Percentiles rank a stretch among this genome's conserved stretches.
Evolutionary conservation across 2,329 filamentous ascomycete species (phyloP).

Genomic region (Arachnomyces sp.): DNA sequence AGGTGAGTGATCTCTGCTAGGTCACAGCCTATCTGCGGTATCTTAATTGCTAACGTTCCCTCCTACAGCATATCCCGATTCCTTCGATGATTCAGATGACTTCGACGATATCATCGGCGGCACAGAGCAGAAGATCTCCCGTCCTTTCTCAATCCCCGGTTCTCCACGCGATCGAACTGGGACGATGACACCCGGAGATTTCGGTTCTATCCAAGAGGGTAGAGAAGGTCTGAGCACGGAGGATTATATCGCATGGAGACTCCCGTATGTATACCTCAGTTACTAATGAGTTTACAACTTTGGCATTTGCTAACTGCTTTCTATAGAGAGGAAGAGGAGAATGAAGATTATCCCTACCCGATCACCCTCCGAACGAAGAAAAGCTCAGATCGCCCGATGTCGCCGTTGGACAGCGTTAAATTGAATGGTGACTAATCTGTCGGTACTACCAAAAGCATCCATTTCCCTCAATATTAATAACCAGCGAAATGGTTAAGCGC

Average conservation of each 20-base stretch:
- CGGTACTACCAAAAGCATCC: neutral
- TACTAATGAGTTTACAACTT: conserved; percentile 1
- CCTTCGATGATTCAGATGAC: conserved; percentile 67
- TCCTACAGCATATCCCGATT: conserved; percentile 66
- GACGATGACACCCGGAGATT: conserved; percentile 99
- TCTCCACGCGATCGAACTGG: conserved; percentile 83
- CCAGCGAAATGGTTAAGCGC: no score
- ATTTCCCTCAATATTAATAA: conserved; percentile 19
- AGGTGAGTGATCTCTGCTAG: conserved; percentile 24
- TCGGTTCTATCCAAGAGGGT: conserved; percentile 90
- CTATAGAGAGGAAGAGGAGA: conserved; percentile 86
- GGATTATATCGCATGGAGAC: conserved; percentile 96
- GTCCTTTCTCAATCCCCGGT: conserved; percentile 87
- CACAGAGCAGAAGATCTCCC: conserved; percentile 88
- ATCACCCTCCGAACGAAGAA: conserved; percentile 53
- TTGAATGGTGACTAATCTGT: no score
- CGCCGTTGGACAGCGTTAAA: conserved; percentile 11
- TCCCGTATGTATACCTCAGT: conserved; percentile 64
- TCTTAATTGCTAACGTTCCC: neutral
- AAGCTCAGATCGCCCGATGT: conserved; percentile 26
- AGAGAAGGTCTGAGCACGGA: conserved; percentile 89
- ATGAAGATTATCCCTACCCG: conserved; percentile 66
- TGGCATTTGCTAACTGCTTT: conserved; percentile 24
- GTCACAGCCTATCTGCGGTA: neutral
- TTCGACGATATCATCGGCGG: conserved; percentile 87